These are phyloP conservation scores for Musa beccarii DNA, from an alignment of 176 grass and related monocot species.

Conservation along the genomic window DNA sequence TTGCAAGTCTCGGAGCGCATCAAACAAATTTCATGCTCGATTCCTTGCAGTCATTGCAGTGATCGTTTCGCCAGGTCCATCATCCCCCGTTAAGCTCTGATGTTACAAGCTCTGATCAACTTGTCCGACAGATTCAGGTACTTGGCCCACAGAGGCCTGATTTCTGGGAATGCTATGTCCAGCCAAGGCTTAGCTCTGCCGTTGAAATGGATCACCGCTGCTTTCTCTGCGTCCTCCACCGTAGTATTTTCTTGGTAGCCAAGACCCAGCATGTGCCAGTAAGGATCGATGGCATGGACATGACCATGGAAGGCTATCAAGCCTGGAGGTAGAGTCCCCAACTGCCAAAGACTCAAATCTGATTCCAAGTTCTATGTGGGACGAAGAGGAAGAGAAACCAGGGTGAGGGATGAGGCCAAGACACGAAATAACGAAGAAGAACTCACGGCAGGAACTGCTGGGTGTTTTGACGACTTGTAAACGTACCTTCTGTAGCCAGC, in stretches of 20 bases:
- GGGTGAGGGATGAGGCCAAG: not conserved
- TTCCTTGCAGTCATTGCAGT: not conserved
- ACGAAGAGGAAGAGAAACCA: not conserved
- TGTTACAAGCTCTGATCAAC: conserved; percentile 19
- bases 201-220: conserved; percentile 16
- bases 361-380: conserved; percentile 9
- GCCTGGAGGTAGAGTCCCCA: conserved; percentile 16
- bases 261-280: conserved; percentile 21
- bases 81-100: conserved; percentile 1
- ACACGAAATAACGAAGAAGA: too few relatives aligned
- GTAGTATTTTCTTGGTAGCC: conserved; percentile 21
- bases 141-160: conserved; percentile 15
- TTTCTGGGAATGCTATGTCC: conserved; percentile 17
- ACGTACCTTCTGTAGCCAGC: conserved; percentile 14
- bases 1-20: too few relatives aligned
- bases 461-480: not conserved
- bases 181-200: conserved; percentile 22
- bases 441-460: too few relatives aligned
- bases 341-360: conserved; percentile 16
- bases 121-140: conserved; percentile 15
- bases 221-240: conserved; percentile 10
- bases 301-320: conserved; percentile 16
- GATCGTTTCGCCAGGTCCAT: not conserved
- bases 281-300: conserved; percentile 10
- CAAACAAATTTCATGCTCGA: not conserved